Base-by-base conservation (phyloP, 441 rosid species). In the Pelargonium cotyledonis region DNA sequence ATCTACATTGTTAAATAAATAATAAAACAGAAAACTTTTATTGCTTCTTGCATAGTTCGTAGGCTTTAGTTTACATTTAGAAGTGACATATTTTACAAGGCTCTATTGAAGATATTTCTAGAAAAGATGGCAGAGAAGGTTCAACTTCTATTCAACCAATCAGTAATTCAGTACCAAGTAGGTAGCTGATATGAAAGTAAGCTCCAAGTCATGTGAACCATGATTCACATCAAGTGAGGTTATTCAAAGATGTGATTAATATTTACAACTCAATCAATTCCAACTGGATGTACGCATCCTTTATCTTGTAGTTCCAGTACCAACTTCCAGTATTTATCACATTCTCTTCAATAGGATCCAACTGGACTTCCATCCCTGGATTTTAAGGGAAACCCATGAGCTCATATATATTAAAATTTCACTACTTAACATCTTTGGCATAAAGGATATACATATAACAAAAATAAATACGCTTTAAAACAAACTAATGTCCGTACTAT, bases 241-340 rank as follows among this genome's bases (percentile, higher is more conserved):
- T 35, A 57, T 57, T 57, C 19, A 12, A 21, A 21, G 61, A 67
- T 44, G 26, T 23, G n/a, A 49, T 66, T 49, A 19, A 51, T 60
- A 58, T 76, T 78, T 71, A 83, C 64, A 67, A 61, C 69, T 84
- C 90, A 19, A 83, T 78, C 79, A 80, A 63, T 73, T 89, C 88
- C 85, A 94, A 78, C 55, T 55, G 76, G 79, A 89, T 82, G 81
- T 80, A 87, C 31, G 80, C 18, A 63, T 86, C 88, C 0, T 83
- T 68, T 67, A 84, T 68, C 76, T 81, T 68, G 91, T 88, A 91
- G 72, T 83, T 83, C 99, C 97, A 94, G 58, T 81, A 83, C 97
- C 97, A 91, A 83, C 89, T 91, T 78, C 99, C 97, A 18, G 77
- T 82, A 64, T 88, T 87, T 80, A 79, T 78, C 81, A 70, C 61